Conservation (phyloP, 768 basidiomycete species). For the Tylopilus subfusipes region DNA sequence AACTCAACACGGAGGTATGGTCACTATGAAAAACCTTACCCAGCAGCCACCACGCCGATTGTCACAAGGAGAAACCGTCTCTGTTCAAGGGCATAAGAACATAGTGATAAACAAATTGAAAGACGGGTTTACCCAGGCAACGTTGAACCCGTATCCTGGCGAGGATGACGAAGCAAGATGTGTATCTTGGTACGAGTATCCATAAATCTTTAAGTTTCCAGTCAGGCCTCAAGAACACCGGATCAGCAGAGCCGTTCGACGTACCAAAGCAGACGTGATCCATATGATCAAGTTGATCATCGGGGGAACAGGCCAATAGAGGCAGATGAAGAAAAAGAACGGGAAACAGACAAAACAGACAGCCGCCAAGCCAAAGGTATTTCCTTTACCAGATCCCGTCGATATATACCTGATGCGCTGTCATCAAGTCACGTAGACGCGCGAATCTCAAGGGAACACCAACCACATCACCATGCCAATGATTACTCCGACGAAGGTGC, state of each 20-base stretch:
- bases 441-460: slow-evolving; percentile 12
- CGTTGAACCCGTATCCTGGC: slow-evolving; percentile 56
- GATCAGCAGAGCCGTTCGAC: slow-evolving; percentile 10
- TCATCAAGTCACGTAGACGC: not conserved
- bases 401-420: slow-evolving; percentile 59
- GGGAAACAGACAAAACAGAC: slow-evolving; percentile 69
- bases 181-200: slow-evolving; percentile 68
- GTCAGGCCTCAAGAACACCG: not conserved
- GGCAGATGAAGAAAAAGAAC: slow-evolving; percentile 61
- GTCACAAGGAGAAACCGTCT: slow-evolving; percentile 67
- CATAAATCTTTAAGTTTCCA: slow-evolving; percentile 48
- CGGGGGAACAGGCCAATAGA: slow-evolving; percentile 72
- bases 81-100: slow-evolving; percentile 30
- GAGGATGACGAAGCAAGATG: slow-evolving; percentile 46
- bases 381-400: slow-evolving; percentile 55
- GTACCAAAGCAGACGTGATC: slow-evolving; percentile 58
- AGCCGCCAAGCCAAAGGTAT: slow-evolving; percentile 66
- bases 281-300: slow-evolving; percentile 71
- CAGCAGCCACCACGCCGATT: slow-evolving; percentile 72
- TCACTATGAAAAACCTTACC: slow-evolving; percentile 40
- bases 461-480: slow-evolving; percentile 68
- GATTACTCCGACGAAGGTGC: slow-evolving; percentile 64
- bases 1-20: not conserved
- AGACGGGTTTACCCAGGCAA: slow-evolving; percentile 62
- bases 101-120: not conserved